These are phyloP conservation scores for Knufia fluminis DNA, from an alignment of 2,329 filamentous ascomycete genomes.

Conservation along the genomic window DNA sequence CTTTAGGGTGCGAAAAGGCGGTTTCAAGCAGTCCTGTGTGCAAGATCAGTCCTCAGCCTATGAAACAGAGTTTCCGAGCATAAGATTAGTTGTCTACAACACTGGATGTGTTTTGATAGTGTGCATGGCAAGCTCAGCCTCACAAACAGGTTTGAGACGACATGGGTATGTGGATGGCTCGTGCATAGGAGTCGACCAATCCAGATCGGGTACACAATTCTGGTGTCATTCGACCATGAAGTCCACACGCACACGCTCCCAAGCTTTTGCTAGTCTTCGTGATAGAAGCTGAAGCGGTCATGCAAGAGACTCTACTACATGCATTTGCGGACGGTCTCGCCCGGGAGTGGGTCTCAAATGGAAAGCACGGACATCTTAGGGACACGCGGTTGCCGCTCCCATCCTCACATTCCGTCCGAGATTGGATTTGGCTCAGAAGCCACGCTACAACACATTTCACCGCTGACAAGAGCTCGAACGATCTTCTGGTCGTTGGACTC, in stretches of 20 bases:
- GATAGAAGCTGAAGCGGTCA: neutral
- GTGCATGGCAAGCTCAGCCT: neutral
- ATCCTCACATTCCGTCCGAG: slow-evolving; percentile 8
- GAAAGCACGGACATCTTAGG: neutral
- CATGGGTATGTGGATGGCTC: slow-evolving; percentile 6
- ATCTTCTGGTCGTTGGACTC: neutral
- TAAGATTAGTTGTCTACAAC: slow-evolving; percentile 1
- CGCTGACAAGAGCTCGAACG: neutral
- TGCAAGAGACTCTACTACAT: neutral
- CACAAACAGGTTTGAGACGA: neutral
- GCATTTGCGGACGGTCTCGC: slow-evolving; percentile 2
- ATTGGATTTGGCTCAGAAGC: neutral
- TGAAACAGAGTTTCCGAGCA: slow-evolving; percentile 6
- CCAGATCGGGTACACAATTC: neutral
- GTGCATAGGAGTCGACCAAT: slow-evolving; percentile 4
- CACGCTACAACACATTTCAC: neutral
- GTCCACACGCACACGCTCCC: slow-evolving; percentile 1
- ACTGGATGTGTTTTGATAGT: slow-evolving; percentile 6
- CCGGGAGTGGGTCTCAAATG: neutral
- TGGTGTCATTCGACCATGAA: neutral
- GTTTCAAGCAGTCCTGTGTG: neutral
- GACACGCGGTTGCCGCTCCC: neutral
- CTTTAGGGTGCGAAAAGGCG: neutral
- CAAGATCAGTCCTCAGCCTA: neutral
- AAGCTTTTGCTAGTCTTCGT: neutral